phyloP scores from a whole-genome alignment of 1,284 basidiomycete species.

The Leucoagaricus sp. region DNA sequence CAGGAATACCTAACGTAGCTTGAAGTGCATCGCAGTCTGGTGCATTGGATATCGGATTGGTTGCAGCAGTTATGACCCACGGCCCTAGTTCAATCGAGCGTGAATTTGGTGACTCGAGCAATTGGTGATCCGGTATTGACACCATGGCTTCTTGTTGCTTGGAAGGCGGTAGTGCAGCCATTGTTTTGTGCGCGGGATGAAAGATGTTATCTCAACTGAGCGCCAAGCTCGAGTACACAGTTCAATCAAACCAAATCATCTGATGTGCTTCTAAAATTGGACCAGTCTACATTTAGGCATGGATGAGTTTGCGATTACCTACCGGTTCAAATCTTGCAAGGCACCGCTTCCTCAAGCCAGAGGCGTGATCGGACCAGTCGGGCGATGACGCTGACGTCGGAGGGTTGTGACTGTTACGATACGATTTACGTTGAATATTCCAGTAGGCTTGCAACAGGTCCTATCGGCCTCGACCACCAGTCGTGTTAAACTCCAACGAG shows the following conservation, averaged over 20 bases:
- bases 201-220: background rate
- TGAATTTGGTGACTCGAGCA: constrained; percentile 65
- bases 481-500: too few species aligned
- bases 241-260: background rate
- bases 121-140: constrained; percentile 59
- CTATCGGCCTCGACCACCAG: too few species aligned
- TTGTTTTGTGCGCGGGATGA: background rate
- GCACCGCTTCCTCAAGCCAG: too few species aligned
- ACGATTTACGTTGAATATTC: too few species aligned
- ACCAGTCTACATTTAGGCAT: background rate
- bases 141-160: constrained; percentile 37
- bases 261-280: background rate
- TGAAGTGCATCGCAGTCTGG: constrained; percentile 72
- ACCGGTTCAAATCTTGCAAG: too few species aligned
- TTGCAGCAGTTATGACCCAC: constrained; percentile 68
- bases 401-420: too few species aligned
- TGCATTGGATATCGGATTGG: constrained; percentile 77
- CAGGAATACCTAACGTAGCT: constrained; percentile 66
- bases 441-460: too few species aligned
- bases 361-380: too few species aligned
- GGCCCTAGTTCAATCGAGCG: constrained; percentile 63
- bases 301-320: too few species aligned
- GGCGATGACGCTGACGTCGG: too few species aligned
- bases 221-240: background rate
- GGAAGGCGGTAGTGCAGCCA: constrained; percentile 22